Percentiles rank a stretch among this genome's conserved stretches.
phyloP scores from a whole-genome alignment of 108 stramenopile species.

The Pseudonitzschia multiseries region DNA sequence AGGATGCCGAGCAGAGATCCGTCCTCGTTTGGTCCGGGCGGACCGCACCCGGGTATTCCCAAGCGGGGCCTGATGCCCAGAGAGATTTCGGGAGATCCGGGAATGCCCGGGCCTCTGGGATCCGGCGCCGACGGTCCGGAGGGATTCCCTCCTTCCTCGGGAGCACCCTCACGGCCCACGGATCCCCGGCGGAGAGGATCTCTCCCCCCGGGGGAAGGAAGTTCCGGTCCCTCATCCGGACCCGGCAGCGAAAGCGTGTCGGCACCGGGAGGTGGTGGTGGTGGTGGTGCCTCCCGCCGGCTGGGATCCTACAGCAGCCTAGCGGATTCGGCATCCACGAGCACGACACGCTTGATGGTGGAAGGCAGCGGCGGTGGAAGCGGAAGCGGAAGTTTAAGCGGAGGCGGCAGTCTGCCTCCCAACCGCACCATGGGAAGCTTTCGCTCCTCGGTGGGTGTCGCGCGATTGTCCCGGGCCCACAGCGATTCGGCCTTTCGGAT shows the following conservation, averaged over 20 bases:
- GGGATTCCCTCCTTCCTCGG: neutral
- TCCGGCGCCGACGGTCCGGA: neutral
- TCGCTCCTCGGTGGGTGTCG: slow-evolving; percentile 13
- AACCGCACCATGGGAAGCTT: neutral
- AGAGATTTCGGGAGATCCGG: neutral
- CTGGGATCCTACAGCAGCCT: slow-evolving; percentile 43
- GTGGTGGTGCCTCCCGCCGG: slow-evolving; percentile 26
- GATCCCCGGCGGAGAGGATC: slow-evolving; percentile 36
- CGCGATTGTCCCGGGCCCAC: slow-evolving; percentile 9
- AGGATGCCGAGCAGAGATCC: neutral
- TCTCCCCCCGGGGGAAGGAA: neutral
- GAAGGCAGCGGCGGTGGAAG: neutral
- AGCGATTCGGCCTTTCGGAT: slow-evolving; percentile 13
- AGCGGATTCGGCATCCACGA: slow-evolving; percentile 23
- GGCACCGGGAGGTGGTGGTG: slow-evolving; percentile 9
- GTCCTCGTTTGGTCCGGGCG: neutral
- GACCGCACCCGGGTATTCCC: neutral
- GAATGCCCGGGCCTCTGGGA: neutral
- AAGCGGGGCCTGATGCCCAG: neutral
- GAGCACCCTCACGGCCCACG: slow-evolving; percentile 30
- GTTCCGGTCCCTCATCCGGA: neutral
- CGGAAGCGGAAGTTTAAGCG: neutral
- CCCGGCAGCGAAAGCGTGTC: slow-evolving; percentile 1
- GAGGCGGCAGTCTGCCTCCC: neutral
- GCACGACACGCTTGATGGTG: neutral